Conservation (phyloP, 306 rosid species). For the Quercus wislizeni region DNA sequence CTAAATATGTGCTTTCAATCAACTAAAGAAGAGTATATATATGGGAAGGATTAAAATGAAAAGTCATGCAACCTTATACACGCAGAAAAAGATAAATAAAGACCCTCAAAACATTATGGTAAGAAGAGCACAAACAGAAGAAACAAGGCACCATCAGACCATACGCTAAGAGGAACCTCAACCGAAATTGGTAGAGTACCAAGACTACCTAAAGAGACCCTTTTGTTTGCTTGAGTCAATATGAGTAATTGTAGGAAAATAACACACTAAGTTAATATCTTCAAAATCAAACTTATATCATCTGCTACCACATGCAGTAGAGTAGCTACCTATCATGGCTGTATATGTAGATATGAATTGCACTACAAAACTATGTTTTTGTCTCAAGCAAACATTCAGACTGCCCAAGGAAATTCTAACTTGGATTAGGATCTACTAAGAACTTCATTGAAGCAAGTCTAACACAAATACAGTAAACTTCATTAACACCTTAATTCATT, state of each 20-base stretch:
- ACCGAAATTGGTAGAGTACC: background rate
- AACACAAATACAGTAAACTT: background rate
- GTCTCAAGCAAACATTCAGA: background rate
- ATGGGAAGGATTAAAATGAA: background rate
- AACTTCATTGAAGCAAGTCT: background rate
- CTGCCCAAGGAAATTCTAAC: background rate
- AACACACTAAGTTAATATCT: background rate
- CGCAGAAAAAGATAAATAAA: background rate
- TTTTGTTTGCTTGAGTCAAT: background rate
- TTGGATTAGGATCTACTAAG: background rate
- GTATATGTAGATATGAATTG: too few relatives aligned
- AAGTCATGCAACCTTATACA: background rate
- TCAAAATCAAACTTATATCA: background rate
- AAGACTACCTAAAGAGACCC: background rate
- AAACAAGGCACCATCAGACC: background rate
- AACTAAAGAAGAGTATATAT: background rate
- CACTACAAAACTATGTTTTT: background rate
- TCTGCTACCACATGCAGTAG: background rate
- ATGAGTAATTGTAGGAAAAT: background rate
- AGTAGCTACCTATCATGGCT: too few relatives aligned
- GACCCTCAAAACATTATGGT: background rate
- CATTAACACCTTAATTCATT: background rate
- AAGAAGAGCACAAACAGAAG: background rate
- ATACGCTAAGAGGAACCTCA: background rate
- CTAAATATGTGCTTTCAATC: background rate